Conservation (phyloP, 1,284 basidiomycete genomes). For the Cutaneotrichosporon spelunceum region DNA sequence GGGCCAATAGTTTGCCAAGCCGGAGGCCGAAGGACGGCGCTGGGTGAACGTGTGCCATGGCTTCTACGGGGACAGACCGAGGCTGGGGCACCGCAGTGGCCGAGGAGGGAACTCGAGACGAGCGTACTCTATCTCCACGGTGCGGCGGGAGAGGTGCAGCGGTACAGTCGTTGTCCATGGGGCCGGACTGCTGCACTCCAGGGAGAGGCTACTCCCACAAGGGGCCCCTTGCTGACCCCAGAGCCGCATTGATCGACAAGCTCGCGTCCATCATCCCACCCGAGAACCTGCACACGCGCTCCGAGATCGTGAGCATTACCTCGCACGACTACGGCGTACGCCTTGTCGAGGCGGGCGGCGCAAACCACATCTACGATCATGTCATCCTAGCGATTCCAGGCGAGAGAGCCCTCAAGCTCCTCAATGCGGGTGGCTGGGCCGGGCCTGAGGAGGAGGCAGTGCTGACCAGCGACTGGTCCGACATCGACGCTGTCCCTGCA, state of each 20-base stretch:
- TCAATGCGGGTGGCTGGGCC: constrained; percentile 58
- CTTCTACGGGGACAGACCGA: too few species aligned
- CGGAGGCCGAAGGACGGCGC: too few species aligned
- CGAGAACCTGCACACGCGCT: constrained; percentile 61
- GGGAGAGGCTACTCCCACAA: too few species aligned
- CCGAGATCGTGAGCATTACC: constrained; percentile 55
- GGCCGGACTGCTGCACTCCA: too few species aligned
- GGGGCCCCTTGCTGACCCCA: constrained; percentile 31
- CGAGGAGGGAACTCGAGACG: too few species aligned
- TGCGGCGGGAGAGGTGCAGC: too few species aligned
- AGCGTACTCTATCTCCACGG: too few species aligned
- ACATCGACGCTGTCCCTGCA: neutral
- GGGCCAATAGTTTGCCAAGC: too few species aligned
- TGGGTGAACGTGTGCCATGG: too few species aligned
- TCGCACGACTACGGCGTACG: constrained; percentile 34
- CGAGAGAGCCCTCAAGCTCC: constrained; percentile 62
- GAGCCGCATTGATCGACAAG: constrained; percentile 62
- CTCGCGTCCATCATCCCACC: constrained; percentile 60
- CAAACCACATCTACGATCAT: constrained; percentile 61
- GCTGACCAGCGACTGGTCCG: neutral
- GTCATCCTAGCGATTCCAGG: constrained; percentile 73
- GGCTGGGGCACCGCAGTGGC: too few species aligned
- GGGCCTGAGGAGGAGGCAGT: constrained; percentile 59
- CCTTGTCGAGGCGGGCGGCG: constrained; percentile 38
- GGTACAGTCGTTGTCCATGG: too few species aligned